Evolutionary conservation across 1,284 basidiomycete species (phyloP).

Genomic region (Vanrija humicola): DNA sequence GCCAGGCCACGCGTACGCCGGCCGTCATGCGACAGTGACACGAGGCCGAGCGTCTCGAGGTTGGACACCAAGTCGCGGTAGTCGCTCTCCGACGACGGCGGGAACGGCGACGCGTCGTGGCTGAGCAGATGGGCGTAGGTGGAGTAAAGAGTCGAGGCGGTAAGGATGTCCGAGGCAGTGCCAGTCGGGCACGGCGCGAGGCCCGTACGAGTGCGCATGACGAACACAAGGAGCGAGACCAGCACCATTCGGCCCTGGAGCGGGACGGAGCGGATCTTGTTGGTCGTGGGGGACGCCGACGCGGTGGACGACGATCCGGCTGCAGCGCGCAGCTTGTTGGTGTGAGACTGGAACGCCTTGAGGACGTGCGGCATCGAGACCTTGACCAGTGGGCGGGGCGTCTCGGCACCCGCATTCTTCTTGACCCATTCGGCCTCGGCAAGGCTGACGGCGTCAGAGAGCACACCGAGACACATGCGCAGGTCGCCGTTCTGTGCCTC

Average conservation of each 20-base stretch:
- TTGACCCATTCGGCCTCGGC: constrained; percentile 47
- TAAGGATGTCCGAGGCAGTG: constrained; percentile 14
- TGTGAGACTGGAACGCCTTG: constrained; percentile 44
- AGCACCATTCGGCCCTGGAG: constrained; percentile 49
- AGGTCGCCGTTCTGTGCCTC: constrained; percentile 51
- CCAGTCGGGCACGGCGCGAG: constrained; percentile 32
- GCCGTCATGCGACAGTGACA: constrained; percentile 21
- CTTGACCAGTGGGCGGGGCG: constrained; percentile 29
- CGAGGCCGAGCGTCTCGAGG: constrained; percentile 44
- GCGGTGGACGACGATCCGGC: constrained; percentile 31
- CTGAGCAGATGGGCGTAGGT: constrained; percentile 41
- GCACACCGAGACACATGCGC: constrained; percentile 47
- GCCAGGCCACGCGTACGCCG: background rate
- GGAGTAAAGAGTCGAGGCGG: constrained; percentile 33
- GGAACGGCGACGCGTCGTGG: constrained; percentile 36
- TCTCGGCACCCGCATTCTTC: constrained; percentile 20
- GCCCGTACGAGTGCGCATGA: constrained; percentile 28
- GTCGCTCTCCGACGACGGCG: constrained; percentile 45
- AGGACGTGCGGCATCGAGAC: constrained; percentile 40
- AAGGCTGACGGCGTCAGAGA: constrained; percentile 40
- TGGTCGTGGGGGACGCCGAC: constrained; percentile 19
- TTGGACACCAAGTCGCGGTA: constrained; percentile 47
- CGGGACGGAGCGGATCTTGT: constrained; percentile 45
- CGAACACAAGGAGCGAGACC: constrained; percentile 38
- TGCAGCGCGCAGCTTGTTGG: constrained; percentile 39